Evolutionary conservation across 1,139 yeast species (phyloP), one percentile per base, ranked within the genome.

Genomic region (Arxiozyma bovina): DNA sequence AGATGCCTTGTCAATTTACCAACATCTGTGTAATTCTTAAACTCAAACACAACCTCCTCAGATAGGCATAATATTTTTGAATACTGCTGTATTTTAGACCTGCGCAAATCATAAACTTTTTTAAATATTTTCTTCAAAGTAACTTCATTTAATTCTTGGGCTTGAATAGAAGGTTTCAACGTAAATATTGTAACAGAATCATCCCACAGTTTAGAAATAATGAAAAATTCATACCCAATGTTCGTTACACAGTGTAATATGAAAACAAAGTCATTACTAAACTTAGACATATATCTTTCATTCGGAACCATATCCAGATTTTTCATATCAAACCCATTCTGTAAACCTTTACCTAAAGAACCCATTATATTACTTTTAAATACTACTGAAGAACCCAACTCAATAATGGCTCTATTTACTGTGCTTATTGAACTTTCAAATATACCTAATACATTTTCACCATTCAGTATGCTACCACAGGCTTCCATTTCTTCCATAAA

Each of bases 301-400:
- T 77, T 70, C 21, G 77, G 78, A 5, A 77, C 71, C 61, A 74
- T 70, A 21, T 73, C 69, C 51, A 87, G 70, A 67, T 86, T 84
- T 54, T 79, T 79, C 56, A 80, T 67, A 22, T 85, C 81, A 70
- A 94, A 94, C 0, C 99, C 99, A 57, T 80, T 78, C 61, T 88
- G 90, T 58, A 94, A 73, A 27, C 97, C 96, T 63, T 79, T 81
- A 11, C 97, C 96, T n/a, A 93, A 74, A 1, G 93, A 81, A 20
- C 97, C 96, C 20, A 89, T 81, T 41, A 67, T 66, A 54, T 77
- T 75, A 0, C 87, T 77, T 58, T 81, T 87, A 60, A 90, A 85
- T 40, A 77, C 76, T 30, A 93, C 87, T 12, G 80, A 75, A 27
- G 83, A 77, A 1, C 99, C 99, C 41, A 93, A 73, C 44, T 85